phyloP scores from a whole-genome alignment of 495 filamentous ascomycete species.

The Halenospora varia region DNA sequence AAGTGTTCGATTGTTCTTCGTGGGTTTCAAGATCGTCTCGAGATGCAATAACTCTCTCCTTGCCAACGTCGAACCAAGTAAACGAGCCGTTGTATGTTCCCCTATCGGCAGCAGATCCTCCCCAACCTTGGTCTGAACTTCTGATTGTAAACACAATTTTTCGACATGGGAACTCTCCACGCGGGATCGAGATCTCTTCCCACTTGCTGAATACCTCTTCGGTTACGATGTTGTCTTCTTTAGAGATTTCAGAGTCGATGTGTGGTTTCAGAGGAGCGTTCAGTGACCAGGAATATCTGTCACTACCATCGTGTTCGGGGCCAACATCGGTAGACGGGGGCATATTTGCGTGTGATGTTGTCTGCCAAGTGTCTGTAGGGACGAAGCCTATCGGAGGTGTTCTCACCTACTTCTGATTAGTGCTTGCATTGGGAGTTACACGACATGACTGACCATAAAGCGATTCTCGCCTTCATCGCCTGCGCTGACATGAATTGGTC shows the following conservation, averaged over 20 bases:
- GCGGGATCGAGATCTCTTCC: constrained; percentile 4
- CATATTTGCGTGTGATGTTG: background rate
- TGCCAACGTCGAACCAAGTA: constrained; percentile 69
- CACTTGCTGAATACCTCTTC: constrained; percentile 9
- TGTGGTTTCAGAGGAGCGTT: constrained; percentile 10
- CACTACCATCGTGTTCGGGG: background rate
- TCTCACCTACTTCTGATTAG: constrained; percentile 23
- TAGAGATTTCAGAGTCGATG: constrained; percentile 8
- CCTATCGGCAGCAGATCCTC: constrained; percentile 25
- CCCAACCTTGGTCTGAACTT: constrained; percentile 67
- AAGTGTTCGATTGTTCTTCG: background rate
- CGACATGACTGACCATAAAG: constrained; percentile 14
- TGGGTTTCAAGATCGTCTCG: background rate
- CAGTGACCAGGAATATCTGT: background rate
- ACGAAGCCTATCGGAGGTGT: constrained; percentile 28
- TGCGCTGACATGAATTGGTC: background rate
- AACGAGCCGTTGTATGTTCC: constrained; percentile 53
- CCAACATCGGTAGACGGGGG: constrained; percentile 2
- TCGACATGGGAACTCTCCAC: constrained; percentile 41
- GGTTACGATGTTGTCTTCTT: background rate
- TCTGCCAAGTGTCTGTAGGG: constrained; percentile 14
- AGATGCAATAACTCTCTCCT: constrained; percentile 37
- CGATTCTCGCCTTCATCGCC: constrained; percentile 9
- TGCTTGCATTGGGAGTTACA: background rate
- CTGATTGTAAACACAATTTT: constrained; percentile 62